Conservation (phyloP, 2,329 filamentous ascomycete species). For the Thermoascus crustaceus region DNA sequence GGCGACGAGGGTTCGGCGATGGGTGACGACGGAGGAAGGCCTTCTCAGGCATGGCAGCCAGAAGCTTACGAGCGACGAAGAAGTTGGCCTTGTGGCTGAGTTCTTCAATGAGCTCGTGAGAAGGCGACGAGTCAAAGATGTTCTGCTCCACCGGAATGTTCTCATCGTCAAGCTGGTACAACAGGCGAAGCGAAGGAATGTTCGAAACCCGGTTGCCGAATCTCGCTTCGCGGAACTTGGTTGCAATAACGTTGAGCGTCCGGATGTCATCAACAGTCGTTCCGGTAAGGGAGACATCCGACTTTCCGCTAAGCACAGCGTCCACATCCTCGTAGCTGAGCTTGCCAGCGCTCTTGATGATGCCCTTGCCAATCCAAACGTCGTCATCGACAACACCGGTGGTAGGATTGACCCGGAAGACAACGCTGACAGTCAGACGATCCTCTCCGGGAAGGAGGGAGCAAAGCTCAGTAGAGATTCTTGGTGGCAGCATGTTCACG, state of each 20-base stretch:
- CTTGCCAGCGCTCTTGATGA: conserved; percentile 86
- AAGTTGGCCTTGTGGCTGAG: conserved; percentile 87
- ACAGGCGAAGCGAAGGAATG: conserved; percentile 75
- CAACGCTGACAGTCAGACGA: conserved; percentile 80
- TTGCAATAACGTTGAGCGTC: conserved; percentile 47
- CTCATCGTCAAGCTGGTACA: conserved; percentile 94
- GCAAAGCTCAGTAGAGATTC: conserved; percentile 78
- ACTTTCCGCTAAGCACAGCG: conserved; percentile 59
- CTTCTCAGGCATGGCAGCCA: conserved; percentile 74
- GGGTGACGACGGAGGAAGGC: conserved; percentile 82
- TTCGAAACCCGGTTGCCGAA: conserved; percentile 71
- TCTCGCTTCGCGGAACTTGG: conserved; percentile 83
- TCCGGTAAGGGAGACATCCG: conserved; percentile 55
- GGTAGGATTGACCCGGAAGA: conserved; percentile 80
- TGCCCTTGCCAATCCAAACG: conserved; percentile 85
- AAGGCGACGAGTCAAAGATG: conserved; percentile 82
- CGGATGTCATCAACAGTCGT: conserved; percentile 64
- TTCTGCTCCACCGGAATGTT: conserved; percentile 96
- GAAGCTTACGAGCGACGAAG: conserved; percentile 78
- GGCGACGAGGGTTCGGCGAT: conserved; percentile 74
- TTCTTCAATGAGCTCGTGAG: conserved; percentile 91
- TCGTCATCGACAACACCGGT: conserved; percentile 80
- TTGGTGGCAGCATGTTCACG: conserved; percentile 79
- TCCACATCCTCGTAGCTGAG: conserved; percentile 81
- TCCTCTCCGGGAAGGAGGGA: conserved; percentile 81